These are phyloP conservation scores for Lizonia empirigonia DNA, from an alignment of 2,329 filamentous ascomycete genomes.

Conservation along the genomic window DNA sequence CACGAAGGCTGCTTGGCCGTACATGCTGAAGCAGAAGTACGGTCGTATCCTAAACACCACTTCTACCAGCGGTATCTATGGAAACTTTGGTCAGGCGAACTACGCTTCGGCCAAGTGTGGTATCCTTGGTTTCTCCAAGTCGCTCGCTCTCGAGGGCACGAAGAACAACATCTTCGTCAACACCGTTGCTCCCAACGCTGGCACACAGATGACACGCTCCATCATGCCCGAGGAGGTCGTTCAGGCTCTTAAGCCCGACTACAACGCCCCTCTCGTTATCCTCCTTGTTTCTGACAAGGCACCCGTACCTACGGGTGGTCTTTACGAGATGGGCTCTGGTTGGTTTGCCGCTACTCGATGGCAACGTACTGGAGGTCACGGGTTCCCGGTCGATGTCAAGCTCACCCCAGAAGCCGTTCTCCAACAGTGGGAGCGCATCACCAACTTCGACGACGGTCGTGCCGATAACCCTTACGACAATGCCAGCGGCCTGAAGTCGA, in stretches of 20 bases:
- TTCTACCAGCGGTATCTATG: slow-evolving; percentile 96
- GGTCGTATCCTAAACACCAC: slow-evolving; percentile 96
- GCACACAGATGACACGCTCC: slow-evolving; percentile 91
- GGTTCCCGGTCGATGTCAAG: slow-evolving; percentile 85
- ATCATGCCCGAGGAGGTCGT: slow-evolving; percentile 97
- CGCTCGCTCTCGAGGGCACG: slow-evolving; percentile 86
- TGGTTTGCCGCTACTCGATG: slow-evolving; percentile 93
- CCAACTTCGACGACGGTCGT: slow-evolving; percentile 84
- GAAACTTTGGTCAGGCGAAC: slow-evolving; percentile 98
- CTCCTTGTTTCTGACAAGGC: slow-evolving; percentile 86
- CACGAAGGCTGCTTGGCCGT: slow-evolving; percentile 96
- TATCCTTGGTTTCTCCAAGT: slow-evolving; percentile 93
- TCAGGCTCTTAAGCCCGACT: slow-evolving; percentile 98
- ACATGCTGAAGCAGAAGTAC: slow-evolving; percentile 98
- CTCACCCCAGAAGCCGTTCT: slow-evolving; percentile 80
- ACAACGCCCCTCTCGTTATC: slow-evolving; percentile 91
- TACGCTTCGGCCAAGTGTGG: slow-evolving; percentile 76
- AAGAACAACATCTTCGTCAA: slow-evolving; percentile 99
- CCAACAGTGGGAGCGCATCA: slow-evolving; percentile 68
- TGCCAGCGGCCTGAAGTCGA: slow-evolving; percentile 77
- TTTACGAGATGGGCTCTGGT: slow-evolving; percentile 94
- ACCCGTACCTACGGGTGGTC: slow-evolving; percentile 81
- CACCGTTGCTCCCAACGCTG: slow-evolving; percentile 96
- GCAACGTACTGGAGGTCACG: slow-evolving; percentile 88
- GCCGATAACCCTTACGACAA: slow-evolving; percentile 84